phyloP scores from a whole-genome alignment of 805 yeast species.

The Candida endomychidarum region DNA sequence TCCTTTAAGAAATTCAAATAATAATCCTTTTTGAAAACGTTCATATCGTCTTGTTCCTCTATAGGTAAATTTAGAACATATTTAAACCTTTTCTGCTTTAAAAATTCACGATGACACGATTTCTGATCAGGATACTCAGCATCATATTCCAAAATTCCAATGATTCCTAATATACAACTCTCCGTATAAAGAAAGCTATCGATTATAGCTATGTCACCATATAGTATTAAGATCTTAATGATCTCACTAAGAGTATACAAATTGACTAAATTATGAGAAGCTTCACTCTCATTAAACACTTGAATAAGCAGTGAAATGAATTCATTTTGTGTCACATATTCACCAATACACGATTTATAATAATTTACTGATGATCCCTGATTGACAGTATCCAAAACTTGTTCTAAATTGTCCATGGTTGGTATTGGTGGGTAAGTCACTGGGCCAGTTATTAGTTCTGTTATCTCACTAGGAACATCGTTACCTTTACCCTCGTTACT shows the following conservation, averaged over 20 bases:
- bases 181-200: conserved; percentile 35
- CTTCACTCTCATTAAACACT: conserved; percentile 59
- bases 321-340: conserved; percentile 51
- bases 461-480: conserved; percentile 35
- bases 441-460: conserved; percentile 82
- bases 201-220: conserved; percentile 55
- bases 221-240: conserved; percentile 65
- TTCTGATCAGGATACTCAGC: conserved; percentile 79
- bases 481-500: conserved; percentile 26
- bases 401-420: conserved; percentile 48
- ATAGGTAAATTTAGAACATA: conserved; percentile 64
- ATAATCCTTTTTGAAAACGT: conserved; percentile 69
- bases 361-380: conserved; percentile 62
- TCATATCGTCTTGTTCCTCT: conserved; percentile 31
- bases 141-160: conserved; percentile 85
- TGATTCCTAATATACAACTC: conserved; percentile 47
- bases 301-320: conserved; percentile 54
- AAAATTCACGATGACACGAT: conserved; percentile 73
- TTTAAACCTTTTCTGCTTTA: conserved; percentile 63
- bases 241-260: conserved; percentile 72
- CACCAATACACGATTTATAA: conserved; percentile 59
- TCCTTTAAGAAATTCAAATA: conserved; percentile 80
- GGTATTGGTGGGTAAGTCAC: conserved; percentile 57
- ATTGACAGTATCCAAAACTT: conserved; percentile 55
- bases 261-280: conserved; percentile 47